Conservation (phyloP, 192 early-diverging fungal genomes). For the Rhizophagus prolifer region DNA sequence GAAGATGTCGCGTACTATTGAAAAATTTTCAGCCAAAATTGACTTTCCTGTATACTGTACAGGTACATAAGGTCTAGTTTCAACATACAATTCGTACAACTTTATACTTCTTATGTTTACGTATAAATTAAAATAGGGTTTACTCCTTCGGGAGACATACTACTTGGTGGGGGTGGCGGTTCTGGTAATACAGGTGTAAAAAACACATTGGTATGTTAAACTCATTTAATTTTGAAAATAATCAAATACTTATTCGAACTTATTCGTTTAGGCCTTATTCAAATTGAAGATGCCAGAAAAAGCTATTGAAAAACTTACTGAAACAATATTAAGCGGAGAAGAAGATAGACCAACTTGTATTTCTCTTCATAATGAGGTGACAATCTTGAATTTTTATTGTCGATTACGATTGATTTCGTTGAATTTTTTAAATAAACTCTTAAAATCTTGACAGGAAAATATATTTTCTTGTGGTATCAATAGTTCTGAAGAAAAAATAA, state of each 20-base stretch:
- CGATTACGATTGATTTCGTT: not conserved
- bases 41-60: slow-evolving; percentile 26
- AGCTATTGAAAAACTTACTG: not conserved
- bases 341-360: not conserved
- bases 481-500: slow-evolving; percentile 55
- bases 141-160: slow-evolving; percentile 53
- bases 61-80: too few species aligned
- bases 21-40: not conserved
- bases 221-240: not conserved
- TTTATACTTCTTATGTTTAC: not conserved
- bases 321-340: not conserved
- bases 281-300: not conserved
- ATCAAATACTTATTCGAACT: not conserved
- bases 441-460: slow-evolving; percentile 48
- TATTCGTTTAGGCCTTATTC: not conserved
- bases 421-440: not conserved
- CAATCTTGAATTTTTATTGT: not conserved
- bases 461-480: slow-evolving; percentile 74
- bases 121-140: slow-evolving; percentile 48
- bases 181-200: slow-evolving; percentile 76
- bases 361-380: not conserved
- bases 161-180: slow-evolving; percentile 89
- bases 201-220: slow-evolving; percentile 75
- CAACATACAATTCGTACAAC: too few species aligned
- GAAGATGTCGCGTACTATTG: not conserved